Conservation (phyloP, 768 basidiomycete species). For the Sporobolomyces pararoseus region DNA sequence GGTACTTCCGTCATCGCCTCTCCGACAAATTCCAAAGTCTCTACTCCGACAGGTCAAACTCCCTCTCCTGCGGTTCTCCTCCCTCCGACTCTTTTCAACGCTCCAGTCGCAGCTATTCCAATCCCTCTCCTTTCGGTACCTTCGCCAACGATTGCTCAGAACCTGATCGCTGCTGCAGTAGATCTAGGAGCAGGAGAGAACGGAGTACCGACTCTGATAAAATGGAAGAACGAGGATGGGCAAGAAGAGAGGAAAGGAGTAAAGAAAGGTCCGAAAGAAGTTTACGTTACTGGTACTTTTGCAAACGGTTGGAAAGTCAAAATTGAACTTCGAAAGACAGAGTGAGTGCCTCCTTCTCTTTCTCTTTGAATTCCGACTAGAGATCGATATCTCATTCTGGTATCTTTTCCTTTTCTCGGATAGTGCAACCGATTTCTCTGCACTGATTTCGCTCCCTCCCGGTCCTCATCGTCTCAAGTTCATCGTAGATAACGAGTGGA, state of each 20-base stretch:
- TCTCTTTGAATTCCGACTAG: neutral
- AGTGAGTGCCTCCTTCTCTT: slow-evolving; percentile 12
- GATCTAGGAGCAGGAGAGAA: slow-evolving; percentile 43
- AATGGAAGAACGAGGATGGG: slow-evolving; percentile 45
- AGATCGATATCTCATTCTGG: neutral
- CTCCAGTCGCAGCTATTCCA: slow-evolving; percentile 39
- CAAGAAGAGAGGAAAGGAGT: slow-evolving; percentile 24
- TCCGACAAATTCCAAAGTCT: slow-evolving; percentile 6
- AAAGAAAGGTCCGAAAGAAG: slow-evolving; percentile 39
- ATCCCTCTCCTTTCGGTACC: slow-evolving; percentile 38
- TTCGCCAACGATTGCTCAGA: slow-evolving; percentile 27
- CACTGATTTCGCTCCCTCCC: slow-evolving; percentile 59
- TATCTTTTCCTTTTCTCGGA: no score
- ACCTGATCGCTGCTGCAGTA: slow-evolving; percentile 42
- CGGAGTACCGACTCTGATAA: slow-evolving; percentile 45
- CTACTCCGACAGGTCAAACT: slow-evolving; percentile 14
- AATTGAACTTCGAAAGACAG: slow-evolving; percentile 45
- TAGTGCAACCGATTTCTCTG: slow-evolving; percentile 45
- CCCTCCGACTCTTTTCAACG: slow-evolving; percentile 40
- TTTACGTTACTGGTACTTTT: slow-evolving; percentile 46
- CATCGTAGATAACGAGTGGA: slow-evolving; percentile 85
- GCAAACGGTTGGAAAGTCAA: slow-evolving; percentile 46
- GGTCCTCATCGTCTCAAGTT: slow-evolving; percentile 94
- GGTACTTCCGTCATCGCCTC: slow-evolving; percentile 39
- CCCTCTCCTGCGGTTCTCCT: slow-evolving; percentile 36